phyloP scores from a whole-genome alignment of 2,329 filamentous ascomycete genomes.

The Stagonosporopsis rhizophila region DNA sequence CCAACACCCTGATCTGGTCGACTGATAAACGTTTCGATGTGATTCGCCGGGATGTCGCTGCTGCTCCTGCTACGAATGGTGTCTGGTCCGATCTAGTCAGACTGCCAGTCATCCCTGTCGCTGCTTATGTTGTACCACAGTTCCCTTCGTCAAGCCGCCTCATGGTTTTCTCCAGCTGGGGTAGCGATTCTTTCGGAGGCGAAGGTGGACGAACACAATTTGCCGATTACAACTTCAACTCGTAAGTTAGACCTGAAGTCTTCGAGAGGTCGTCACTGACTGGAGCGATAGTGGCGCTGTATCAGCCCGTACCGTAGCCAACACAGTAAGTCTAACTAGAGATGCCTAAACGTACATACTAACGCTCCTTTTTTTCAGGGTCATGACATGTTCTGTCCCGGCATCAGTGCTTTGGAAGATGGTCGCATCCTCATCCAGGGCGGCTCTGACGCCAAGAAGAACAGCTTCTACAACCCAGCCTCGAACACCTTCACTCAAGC shows the following conservation, averaged over 20 bases:
- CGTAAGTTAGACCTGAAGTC: slow-evolving; percentile 18
- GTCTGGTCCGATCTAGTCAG: slow-evolving; percentile 37
- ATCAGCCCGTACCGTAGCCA: slow-evolving; percentile 31
- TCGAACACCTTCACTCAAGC: slow-evolving; percentile 28
- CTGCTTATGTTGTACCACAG: slow-evolving; percentile 37
- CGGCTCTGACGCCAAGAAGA: slow-evolving; percentile 32
- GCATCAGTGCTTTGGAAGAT: slow-evolving; percentile 33
- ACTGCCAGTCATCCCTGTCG: slow-evolving; percentile 39
- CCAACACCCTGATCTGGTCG: slow-evolving; percentile 36
- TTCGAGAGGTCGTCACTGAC: slow-evolving; percentile 5
- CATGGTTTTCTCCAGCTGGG: slow-evolving; percentile 40
- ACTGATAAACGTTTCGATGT: slow-evolving; percentile 39
- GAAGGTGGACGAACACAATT: slow-evolving; percentile 33
- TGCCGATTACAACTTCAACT: slow-evolving; percentile 36
- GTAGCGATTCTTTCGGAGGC: slow-evolving; percentile 35
- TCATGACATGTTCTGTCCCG: slow-evolving; percentile 40
- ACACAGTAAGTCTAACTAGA: slow-evolving; percentile 14
- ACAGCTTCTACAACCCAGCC: slow-evolving; percentile 31
- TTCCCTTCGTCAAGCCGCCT: slow-evolving; percentile 31
- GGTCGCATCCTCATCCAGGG: slow-evolving; percentile 35
- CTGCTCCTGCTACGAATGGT: slow-evolving; percentile 25
- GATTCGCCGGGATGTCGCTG: slow-evolving; percentile 25
- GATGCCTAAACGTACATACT: not conserved
- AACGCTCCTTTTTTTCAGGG: not conserved
- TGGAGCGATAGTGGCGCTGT: slow-evolving; percentile 24